phyloP scores from a whole-genome alignment of 2,329 filamentous ascomycete species.

The Apiospora malaysiana region DNA sequence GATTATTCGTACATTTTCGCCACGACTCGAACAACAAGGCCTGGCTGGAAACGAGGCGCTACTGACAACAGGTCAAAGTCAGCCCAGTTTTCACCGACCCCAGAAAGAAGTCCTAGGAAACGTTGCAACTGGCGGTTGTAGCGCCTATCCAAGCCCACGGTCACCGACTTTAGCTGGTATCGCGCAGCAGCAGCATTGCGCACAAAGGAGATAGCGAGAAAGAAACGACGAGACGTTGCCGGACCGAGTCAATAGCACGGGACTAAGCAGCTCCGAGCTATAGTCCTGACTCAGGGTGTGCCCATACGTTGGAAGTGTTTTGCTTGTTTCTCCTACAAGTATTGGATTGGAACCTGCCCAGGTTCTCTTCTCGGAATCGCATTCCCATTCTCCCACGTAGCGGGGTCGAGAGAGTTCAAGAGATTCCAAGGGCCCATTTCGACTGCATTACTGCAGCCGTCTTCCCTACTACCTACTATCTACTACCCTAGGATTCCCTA shows the following conservation, averaged over 20 bases:
- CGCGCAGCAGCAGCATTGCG: background rate
- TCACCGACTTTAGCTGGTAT: background rate
- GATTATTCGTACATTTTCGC: constrained; percentile 19
- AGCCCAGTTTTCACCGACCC: constrained; percentile 3
- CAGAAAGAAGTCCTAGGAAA: background rate
- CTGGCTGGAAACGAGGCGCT: constrained; percentile 1
- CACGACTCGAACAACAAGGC: constrained; percentile 3
- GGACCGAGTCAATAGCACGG: constrained; percentile 16
- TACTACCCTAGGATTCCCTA: too few species aligned
- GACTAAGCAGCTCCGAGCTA: constrained; percentile 15
- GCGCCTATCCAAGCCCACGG: background rate
- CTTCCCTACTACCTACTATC: background rate
- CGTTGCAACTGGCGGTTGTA: background rate
- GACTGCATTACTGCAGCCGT: constrained; percentile 12
- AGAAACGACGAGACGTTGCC: constrained; percentile 11
- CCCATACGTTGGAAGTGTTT: background rate
- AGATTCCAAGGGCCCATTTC: constrained; percentile 11
- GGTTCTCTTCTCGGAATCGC: background rate
- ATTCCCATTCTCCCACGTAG: constrained; percentile 1
- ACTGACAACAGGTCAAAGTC: background rate
- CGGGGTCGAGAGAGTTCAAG: constrained; percentile 10
- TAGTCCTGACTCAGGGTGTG: background rate
- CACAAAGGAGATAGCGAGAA: constrained; percentile 4
- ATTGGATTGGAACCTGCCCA: too few species aligned
- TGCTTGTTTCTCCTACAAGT: constrained; percentile 9